phyloP scores from a whole-genome alignment of 345 rosid species.

The Leavenworthia alabamica region DNA sequence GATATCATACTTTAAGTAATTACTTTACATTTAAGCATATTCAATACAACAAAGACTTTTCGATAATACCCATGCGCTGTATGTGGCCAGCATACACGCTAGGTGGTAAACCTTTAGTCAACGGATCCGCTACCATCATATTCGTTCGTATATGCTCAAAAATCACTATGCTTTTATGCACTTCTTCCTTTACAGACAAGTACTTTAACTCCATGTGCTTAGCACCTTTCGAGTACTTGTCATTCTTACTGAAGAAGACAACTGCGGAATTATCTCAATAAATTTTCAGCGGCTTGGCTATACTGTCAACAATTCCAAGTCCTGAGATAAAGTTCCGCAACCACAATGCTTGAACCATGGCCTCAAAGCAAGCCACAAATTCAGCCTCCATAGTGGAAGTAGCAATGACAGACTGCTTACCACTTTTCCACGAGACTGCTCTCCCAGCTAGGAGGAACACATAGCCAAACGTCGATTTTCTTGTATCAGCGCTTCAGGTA shows the following conservation, averaged over 20 bases:
- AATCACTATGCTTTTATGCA: neutral
- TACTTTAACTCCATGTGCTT: neutral
- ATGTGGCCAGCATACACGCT: neutral
- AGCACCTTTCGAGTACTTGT: neutral
- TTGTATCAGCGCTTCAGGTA: neutral
- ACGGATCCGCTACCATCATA: neutral
- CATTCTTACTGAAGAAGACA: neutral
- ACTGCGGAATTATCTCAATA: neutral
- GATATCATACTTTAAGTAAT: neutral
- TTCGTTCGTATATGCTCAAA: neutral
- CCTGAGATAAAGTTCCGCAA: neutral
- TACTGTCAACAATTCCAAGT: neutral
- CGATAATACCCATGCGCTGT: neutral
- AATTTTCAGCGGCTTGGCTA: neutral
- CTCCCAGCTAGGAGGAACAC: neutral
- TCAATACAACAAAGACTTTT: neutral
- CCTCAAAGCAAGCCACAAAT: slow-evolving; percentile 4
- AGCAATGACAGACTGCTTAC: neutral
- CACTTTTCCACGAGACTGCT: slow-evolving; percentile 4
- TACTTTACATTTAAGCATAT: too few species aligned
- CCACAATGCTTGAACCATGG: neutral
- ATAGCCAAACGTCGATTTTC: slow-evolving; percentile 1
- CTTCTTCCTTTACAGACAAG: neutral
- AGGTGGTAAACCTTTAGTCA: neutral
- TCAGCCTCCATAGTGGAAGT: neutral